These are phyloP conservation scores for Hortaea sp. DNA, from an alignment of 2,329 filamentous ascomycete species.

Conservation along the genomic window DNA sequence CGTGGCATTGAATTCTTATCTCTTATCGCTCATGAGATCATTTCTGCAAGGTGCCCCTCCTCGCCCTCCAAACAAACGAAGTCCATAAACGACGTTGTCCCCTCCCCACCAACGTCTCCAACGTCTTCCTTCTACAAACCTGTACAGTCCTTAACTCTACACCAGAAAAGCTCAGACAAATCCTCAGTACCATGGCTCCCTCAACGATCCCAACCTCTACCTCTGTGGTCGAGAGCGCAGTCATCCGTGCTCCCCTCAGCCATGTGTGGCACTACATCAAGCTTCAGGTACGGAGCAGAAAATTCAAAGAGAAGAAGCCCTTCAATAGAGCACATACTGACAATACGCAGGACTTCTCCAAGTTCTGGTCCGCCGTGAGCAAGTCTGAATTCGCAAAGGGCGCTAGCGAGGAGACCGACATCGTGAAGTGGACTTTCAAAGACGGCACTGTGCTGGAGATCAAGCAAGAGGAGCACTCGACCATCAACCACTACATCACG, in stretches of 20 bases:
- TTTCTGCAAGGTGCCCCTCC: background rate
- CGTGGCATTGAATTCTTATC: background rate
- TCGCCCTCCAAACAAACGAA: background rate
- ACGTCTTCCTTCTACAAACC: background rate
- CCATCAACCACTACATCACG: constrained; percentile 64
- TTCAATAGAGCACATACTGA: constrained; percentile 17
- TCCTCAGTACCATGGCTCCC: background rate
- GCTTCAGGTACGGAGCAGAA: constrained; percentile 30
- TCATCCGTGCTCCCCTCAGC: constrained; percentile 57
- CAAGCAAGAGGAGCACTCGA: constrained; percentile 65
- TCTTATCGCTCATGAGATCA: background rate
- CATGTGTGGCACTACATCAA: constrained; percentile 67
- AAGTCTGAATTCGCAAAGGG: constrained; percentile 55
- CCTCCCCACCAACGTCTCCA: background rate
- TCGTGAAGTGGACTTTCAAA: constrained; percentile 62
- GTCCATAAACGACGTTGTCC: background rate
- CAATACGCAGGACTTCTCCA: constrained; percentile 58
- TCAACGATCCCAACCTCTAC: constrained; percentile 52
- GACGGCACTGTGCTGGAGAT: constrained; percentile 59
- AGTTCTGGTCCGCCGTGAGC: constrained; percentile 56
- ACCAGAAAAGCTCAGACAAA: background rate
- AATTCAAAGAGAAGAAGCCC: background rate
- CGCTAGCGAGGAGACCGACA: constrained; percentile 50
- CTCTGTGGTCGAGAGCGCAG: constrained; percentile 54
- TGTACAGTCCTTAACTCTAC: background rate